Evolutionary conservation across 257 asterid species (phyloP).

Genomic region (Paulownia fortunei): DNA sequence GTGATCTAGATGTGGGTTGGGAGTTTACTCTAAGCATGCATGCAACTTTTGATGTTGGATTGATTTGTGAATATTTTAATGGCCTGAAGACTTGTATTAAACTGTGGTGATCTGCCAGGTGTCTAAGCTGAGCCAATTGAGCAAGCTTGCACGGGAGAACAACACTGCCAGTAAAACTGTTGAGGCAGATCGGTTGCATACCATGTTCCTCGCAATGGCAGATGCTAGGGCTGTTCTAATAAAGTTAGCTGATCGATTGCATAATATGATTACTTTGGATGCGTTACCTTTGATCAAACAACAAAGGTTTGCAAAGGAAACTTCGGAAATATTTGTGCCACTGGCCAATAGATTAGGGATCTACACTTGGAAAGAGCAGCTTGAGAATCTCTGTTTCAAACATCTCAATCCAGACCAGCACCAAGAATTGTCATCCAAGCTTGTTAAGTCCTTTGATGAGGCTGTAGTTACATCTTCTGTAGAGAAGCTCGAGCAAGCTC

Average conservation of each 20-base stretch:
- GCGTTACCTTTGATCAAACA: constrained; percentile 75
- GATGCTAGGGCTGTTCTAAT: constrained; percentile 92
- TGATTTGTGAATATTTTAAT: neutral
- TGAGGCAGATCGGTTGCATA: constrained; percentile 91
- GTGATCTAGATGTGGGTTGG: neutral
- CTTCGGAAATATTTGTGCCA: constrained; percentile 91
- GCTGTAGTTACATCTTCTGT: constrained; percentile 61
- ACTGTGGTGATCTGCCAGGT: constrained; percentile 53
- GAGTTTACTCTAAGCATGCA: neutral
- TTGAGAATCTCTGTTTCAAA: constrained; percentile 85
- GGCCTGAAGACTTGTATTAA: neutral
- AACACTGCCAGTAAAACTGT: constrained; percentile 80
- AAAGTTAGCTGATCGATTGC: constrained; percentile 92
- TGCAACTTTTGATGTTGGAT: constrained; percentile 23
- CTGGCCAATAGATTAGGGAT: constrained; percentile 93
- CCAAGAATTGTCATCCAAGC: constrained; percentile 71
- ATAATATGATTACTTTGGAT: constrained; percentile 88
- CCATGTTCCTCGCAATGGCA: constrained; percentile 96
- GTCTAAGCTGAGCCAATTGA: constrained; percentile 87
- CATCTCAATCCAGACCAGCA: constrained; percentile 71
- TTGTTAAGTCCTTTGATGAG: constrained; percentile 64
- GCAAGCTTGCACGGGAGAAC: constrained; percentile 94
- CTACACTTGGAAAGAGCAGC: constrained; percentile 88
- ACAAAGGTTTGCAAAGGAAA: constrained; percentile 92
- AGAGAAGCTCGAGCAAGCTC: constrained; percentile 69